Conservation (phyloP, 2,329 filamentous ascomycete genomes). For the Fusarium nanum region DNA sequence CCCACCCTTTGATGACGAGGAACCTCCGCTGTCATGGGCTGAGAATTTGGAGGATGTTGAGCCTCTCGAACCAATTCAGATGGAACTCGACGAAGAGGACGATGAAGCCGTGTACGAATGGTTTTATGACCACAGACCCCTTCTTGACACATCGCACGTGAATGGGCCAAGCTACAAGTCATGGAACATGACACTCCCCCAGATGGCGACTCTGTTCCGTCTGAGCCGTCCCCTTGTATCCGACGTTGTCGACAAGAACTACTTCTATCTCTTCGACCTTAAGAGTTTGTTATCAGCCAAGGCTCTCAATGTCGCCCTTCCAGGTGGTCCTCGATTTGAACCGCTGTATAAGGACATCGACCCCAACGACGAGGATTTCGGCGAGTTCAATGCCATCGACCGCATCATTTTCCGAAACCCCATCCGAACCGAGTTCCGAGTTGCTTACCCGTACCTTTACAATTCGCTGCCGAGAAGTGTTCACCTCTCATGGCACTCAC, state of each 20-base stretch:
- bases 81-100: conserved; percentile 96
- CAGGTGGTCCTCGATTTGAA: conserved; percentile 96
- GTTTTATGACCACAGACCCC: conserved; percentile 95
- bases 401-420: conserved; percentile 98
- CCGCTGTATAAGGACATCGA: conserved; percentile 98
- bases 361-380: conserved; percentile 98
- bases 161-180: conserved; percentile 97
- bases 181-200: conserved; percentile 92
- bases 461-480: conserved; percentile 96
- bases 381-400: conserved; percentile 99
- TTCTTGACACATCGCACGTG: conserved; percentile 91
- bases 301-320: conserved; percentile 94
- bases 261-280: conserved; percentile 96
- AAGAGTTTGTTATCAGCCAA: conserved; percentile 97
- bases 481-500: conserved; percentile 90
- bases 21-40: conserved; percentile 96
- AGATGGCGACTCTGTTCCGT: conserved; percentile 96
- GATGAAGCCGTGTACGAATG: conserved; percentile 93
- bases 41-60: conserved; percentile 99
- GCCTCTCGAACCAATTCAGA: conserved; percentile 95
- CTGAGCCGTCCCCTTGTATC: conserved; percentile 91
- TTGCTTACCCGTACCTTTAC: conserved; percentile 94
- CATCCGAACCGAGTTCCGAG: conserved; percentile 94
- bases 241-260: conserved; percentile 94
- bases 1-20: conserved; percentile 97